These are phyloP conservation scores for Chlamydomonas eustigma DNA, from an alignment of 139 green algal species.

Conservation along the genomic window DNA sequence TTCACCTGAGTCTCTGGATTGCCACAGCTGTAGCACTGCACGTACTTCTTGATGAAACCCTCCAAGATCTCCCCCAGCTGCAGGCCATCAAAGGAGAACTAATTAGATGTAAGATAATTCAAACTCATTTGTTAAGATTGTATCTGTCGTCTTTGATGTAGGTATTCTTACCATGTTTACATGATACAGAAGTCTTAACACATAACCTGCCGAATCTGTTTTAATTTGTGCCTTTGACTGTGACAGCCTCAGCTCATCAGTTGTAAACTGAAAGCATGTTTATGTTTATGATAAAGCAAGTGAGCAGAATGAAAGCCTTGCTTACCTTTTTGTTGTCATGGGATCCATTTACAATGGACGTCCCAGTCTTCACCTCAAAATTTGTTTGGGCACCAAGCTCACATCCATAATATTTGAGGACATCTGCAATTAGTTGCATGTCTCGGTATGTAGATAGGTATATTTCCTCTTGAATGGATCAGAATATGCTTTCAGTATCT, in stretches of 20 bases:
- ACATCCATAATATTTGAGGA: constrained; percentile 93
- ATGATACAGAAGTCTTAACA: no score
- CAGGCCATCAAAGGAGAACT: no score
- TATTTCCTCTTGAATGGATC: neutral
- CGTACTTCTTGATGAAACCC: constrained; percentile 98
- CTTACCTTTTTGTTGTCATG: constrained; percentile 37
- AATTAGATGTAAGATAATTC: no score
- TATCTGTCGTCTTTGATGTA: no score
- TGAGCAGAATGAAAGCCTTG: neutral
- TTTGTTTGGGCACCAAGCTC: constrained; percentile 97
- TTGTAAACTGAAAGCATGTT: no score
- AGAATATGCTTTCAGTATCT: neutral
- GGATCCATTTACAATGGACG: constrained; percentile 92
- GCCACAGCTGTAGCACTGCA: constrained; percentile 96
- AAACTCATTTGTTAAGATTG: no score
- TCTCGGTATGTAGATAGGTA: neutral
- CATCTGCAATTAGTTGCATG: constrained; percentile 76
- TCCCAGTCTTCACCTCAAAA: constrained; percentile 86
- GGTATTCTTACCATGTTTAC: no score
- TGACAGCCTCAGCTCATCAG: no score
- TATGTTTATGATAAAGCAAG: no score
- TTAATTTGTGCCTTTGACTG: no score
- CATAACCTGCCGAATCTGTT: no score
- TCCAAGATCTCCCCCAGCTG: constrained; percentile 87
- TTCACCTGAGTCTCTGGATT: constrained; percentile 97